Conservation (phyloP, 2,329 filamentous ascomycete species). For the Trichophyton rubrum region DNA sequence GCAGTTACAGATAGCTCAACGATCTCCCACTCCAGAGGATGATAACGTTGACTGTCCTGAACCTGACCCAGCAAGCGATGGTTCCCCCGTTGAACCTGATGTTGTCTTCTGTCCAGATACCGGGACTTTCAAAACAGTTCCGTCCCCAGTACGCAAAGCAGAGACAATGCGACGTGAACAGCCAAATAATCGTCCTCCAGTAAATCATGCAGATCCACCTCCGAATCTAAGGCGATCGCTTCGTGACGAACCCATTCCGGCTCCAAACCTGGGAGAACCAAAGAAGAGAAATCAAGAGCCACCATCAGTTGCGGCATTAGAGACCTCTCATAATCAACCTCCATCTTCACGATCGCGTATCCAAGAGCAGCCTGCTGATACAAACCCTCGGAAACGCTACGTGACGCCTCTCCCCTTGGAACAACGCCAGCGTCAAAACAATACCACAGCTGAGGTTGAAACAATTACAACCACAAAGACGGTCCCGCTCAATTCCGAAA, state of each 20-base stretch:
- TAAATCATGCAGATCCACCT: background rate
- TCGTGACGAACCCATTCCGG: background rate
- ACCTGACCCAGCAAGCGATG: background rate
- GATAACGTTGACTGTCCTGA: background rate
- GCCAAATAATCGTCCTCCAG: background rate
- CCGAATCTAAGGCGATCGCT: background rate
- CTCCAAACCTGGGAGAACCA: background rate
- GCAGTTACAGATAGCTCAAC: background rate
- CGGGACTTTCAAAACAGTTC: constrained; percentile 32
- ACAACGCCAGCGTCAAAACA: background rate
- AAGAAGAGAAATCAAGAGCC: background rate
- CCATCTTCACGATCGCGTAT: background rate
- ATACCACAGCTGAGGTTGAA: constrained; percentile 5
- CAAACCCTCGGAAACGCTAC: background rate
- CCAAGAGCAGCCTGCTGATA: background rate
- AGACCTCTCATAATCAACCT: background rate
- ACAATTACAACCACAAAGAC: constrained; percentile 21
- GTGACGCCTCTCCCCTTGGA: constrained; percentile 1
- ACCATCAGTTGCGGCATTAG: background rate
- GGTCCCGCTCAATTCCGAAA: constrained; percentile 23
- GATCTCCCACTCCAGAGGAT: background rate
- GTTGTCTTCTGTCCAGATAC: constrained; percentile 33
- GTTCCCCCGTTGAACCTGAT: constrained; percentile 22
- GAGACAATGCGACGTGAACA: background rate
- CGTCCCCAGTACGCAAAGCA: constrained; percentile 21